phyloP scores from a whole-genome alignment of 345 rosid genomes.

The Sonneratia caseolaris region DNA sequence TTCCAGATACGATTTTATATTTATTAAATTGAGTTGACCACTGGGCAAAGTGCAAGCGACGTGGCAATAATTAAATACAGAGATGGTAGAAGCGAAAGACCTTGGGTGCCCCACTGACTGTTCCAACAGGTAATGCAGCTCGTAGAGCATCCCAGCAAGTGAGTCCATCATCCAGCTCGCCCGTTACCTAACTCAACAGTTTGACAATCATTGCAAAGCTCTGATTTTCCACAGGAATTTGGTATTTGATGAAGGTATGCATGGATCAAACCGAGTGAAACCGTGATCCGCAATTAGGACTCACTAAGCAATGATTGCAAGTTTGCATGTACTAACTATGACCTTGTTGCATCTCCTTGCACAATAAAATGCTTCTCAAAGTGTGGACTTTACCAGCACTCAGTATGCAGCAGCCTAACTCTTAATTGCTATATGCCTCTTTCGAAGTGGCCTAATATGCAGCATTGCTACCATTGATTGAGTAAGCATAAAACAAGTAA shows the following conservation, averaged over 20 bases:
- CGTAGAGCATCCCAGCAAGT: constrained; percentile 73
- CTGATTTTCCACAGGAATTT: neutral
- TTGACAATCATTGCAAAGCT: neutral
- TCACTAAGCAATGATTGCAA: neutral
- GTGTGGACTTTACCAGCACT: neutral
- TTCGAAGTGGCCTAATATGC: neutral
- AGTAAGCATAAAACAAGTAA: neutral
- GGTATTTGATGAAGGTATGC: neutral
- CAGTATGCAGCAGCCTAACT: neutral
- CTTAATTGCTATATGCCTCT: neutral
- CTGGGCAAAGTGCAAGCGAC: neutral
- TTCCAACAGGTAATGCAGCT: constrained; percentile 85
- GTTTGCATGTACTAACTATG: neutral
- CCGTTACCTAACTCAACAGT: constrained; percentile 44
- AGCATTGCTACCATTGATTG: neutral
- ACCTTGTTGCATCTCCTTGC: neutral
- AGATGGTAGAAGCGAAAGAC: constrained; percentile 12
- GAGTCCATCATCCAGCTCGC: constrained; percentile 60
- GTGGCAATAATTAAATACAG: neutral
- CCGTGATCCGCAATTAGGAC: neutral
- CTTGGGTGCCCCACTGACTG: constrained; percentile 94
- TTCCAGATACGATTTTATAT: neutral
- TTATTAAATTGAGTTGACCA: neutral
- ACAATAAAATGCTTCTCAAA: neutral
- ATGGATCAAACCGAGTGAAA: neutral